Conservation (phyloP, 306 rosid species). For the Pachyrhizus erosus region DNA sequence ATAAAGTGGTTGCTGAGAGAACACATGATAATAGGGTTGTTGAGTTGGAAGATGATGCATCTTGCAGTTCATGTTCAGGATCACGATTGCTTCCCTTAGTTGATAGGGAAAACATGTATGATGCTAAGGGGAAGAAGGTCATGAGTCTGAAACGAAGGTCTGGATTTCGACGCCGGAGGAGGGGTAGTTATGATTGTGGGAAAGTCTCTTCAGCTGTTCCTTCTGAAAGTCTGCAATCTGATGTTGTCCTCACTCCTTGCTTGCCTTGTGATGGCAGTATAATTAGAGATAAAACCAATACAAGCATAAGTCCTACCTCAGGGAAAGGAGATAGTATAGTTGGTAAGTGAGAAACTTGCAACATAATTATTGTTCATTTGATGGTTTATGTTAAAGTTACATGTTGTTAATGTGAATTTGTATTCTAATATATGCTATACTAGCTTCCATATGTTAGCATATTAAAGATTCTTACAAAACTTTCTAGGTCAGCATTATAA, state of each 20-base stretch:
- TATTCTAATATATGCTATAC: not conserved
- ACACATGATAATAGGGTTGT: slow-evolving; percentile 41
- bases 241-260: slow-evolving; percentile 31
- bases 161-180: slow-evolving; percentile 64
- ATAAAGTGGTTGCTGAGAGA: slow-evolving; percentile 40
- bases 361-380: not conserved
- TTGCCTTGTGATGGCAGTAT: slow-evolving; percentile 32
- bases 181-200: slow-evolving; percentile 50
- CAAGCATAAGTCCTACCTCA: slow-evolving; percentile 26
- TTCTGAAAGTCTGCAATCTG: slow-evolving; percentile 35
- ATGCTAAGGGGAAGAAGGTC: slow-evolving; percentile 69
- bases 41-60: slow-evolving; percentile 60
- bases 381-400: slow-evolving; percentile 13
- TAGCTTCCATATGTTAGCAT: not conserved
- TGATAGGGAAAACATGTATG: slow-evolving; percentile 60
- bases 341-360: slow-evolving; percentile 45
- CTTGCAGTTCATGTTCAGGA: slow-evolving; percentile 58
- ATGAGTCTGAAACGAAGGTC: slow-evolving; percentile 61
- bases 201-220: slow-evolving; percentile 43
- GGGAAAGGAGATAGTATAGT: slow-evolving; percentile 35
- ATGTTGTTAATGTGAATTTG: slow-evolving; percentile 12
- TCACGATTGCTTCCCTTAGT: slow-evolving; percentile 47
- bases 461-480: not conserved
- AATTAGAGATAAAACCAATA: slow-evolving; percentile 30
- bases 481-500: not conserved